Conservation (phyloP, 2,329 filamentous ascomycete genomes). For the Fusarium temperatum region DNA sequence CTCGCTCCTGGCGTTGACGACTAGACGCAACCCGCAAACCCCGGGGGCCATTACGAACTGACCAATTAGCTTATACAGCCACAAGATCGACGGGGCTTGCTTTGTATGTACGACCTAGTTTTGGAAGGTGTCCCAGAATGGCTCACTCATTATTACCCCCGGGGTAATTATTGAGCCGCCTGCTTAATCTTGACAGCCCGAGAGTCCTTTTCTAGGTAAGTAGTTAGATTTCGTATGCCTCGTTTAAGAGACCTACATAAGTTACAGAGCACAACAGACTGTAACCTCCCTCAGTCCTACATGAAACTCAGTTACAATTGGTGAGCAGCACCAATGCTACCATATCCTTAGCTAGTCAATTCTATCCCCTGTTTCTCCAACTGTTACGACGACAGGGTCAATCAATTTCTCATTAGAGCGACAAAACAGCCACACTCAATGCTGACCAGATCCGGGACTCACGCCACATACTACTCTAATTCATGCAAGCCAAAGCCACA, state of each 20-base stretch:
- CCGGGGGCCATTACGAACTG: constrained; percentile 21
- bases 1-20: constrained; percentile 16
- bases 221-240: constrained; percentile 3
- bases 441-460: neutral
- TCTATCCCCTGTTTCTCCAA: neutral
- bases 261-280: neutral
- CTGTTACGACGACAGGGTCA: neutral
- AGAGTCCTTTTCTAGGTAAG: neutral
- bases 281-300: neutral
- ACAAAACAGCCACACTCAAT: constrained; percentile 5
- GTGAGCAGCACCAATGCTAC: neutral
- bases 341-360: neutral
- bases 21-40: constrained; percentile 13
- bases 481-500: constrained; percentile 23
- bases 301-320: neutral
- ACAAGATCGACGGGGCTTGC: neutral
- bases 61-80: constrained; percentile 26
- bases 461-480: constrained; percentile 5
- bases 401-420: neutral
- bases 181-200: constrained; percentile 6
- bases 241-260: neutral
- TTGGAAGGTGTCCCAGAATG: neutral
- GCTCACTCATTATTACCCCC: neutral
- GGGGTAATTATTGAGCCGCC: constrained; percentile 9
- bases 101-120: neutral